A percentile compares a stretch with the other conserved stretches of the same genome.
Evolutionary conservation across 306 rosid species (phyloP).

Genomic region (Malus orientalis): DNA sequence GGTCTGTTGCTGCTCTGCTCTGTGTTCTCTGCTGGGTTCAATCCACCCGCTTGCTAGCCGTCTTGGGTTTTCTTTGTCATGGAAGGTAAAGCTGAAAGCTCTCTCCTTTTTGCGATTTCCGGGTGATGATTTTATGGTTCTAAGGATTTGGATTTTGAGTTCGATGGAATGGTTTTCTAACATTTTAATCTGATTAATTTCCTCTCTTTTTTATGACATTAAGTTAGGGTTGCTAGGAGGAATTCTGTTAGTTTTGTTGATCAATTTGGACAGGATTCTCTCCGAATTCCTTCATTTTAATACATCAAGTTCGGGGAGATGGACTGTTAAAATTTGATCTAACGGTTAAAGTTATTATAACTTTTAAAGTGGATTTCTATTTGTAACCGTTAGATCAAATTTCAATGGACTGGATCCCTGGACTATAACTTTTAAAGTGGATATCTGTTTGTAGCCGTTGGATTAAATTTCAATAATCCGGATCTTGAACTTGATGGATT

Average conservation of each 20-base stretch:
- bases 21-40: constrained; percentile 55
- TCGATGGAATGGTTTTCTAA: not conserved
- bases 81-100: constrained; percentile 48
- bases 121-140: not conserved
- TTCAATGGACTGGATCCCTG: fast-evolving
- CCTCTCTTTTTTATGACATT: not conserved
- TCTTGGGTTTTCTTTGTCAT: constrained; percentile 48
- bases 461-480: too few species aligned
- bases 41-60: constrained; percentile 38
- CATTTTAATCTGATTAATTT: not conserved
- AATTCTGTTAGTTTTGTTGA: not conserved
- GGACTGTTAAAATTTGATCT: fast-evolving
- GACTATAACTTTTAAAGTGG: too few species aligned
- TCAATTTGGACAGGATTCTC: too few species aligned
- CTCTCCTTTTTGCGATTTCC: not conserved
- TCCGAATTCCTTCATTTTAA: fast-evolving
- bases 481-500: fast-evolving
- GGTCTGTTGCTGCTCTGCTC: constrained; percentile 60
- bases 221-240: not conserved
- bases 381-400: too few species aligned
- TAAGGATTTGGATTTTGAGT: not conserved
- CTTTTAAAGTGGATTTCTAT: fast-evolving
- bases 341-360: too few species aligned
- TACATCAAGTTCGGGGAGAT: fast-evolving
- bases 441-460: too few species aligned